Conservation (phyloP, 2,329 filamentous ascomycete genomes). For the Monilinia laxa region DNA sequence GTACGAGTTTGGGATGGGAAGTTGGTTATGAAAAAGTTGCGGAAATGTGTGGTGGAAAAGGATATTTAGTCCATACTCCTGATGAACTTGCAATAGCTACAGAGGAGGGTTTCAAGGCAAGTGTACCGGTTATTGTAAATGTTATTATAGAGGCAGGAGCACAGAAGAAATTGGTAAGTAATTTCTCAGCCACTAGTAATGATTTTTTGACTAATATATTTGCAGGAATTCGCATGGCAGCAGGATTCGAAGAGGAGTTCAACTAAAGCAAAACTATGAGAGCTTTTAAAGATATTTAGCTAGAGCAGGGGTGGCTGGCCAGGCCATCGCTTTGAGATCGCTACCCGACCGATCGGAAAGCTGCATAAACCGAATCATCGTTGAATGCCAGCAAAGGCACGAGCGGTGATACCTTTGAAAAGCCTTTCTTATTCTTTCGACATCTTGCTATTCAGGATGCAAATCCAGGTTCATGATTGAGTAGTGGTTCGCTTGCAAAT, state of each 20-base stretch:
- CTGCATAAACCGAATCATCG: not conserved
- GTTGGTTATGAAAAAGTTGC: constrained; percentile 56
- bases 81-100: constrained; percentile 53
- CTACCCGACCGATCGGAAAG: constrained; percentile 1
- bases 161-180: constrained; percentile 43
- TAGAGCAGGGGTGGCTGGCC: not conserved
- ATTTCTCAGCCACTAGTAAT: not conserved
- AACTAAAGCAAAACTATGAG: constrained; percentile 26
- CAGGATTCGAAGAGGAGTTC: constrained; percentile 36
- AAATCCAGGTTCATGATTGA: not conserved
- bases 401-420: not conserved
- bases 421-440: not conserved
- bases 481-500: not conserved
- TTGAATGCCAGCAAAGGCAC: not conserved
- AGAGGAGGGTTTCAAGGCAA: constrained; percentile 49
- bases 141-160: constrained; percentile 54
- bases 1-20: constrained; percentile 53
- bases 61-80: constrained; percentile 52
- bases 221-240: constrained; percentile 40
- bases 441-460: not conserved
- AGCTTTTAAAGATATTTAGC: not conserved
- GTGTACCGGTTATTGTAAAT: constrained; percentile 53
- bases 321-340: not conserved
- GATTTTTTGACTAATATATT: constrained; percentile 16
- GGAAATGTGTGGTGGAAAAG: constrained; percentile 54